Percentiles rank a stretch among this genome's conserved stretches.
Conservation (phyloP, 2,329 filamentous ascomycete genomes). For the Cladosporium halotolerans region DNA sequence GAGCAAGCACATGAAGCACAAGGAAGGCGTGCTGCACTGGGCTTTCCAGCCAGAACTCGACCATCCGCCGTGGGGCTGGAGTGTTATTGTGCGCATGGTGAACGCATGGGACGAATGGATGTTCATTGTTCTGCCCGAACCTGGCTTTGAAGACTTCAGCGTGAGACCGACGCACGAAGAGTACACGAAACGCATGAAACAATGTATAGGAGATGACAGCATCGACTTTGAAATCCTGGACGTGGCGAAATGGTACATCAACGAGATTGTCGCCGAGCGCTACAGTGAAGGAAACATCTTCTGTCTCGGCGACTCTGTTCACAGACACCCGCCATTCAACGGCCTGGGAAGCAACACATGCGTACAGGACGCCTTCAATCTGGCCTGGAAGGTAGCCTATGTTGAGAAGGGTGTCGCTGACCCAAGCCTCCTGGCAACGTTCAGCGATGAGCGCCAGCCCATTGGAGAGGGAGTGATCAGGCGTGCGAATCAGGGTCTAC, state of each 20-base stretch:
- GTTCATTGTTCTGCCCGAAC: slow-evolving; percentile 41
- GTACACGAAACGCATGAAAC: slow-evolving; percentile 40
- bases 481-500: slow-evolving; percentile 52
- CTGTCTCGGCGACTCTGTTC: slow-evolving; percentile 53
- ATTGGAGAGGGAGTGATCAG: slow-evolving; percentile 46
- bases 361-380: slow-evolving; percentile 34
- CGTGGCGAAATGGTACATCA: slow-evolving; percentile 54
- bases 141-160: slow-evolving; percentile 30
- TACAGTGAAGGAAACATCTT: slow-evolving; percentile 48
- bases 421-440: slow-evolving; percentile 25
- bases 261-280: slow-evolving; percentile 51
- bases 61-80: slow-evolving; percentile 47
- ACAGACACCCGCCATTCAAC: slow-evolving; percentile 53
- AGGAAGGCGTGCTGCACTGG: slow-evolving; percentile 57
- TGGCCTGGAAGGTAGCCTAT: slow-evolving; percentile 34
- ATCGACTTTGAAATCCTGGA: slow-evolving; percentile 47
- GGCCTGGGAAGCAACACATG: slow-evolving; percentile 54
- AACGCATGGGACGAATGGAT: slow-evolving; percentile 58
- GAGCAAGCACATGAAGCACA: slow-evolving; percentile 41
- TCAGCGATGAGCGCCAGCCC: slow-evolving; percentile 31
- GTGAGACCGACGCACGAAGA: slow-evolving; percentile 42
- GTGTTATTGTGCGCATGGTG: slow-evolving; percentile 52
- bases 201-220: slow-evolving; percentile 52
- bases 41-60: slow-evolving; percentile 48
- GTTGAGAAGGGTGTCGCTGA: slow-evolving; percentile 26